These are phyloP conservation scores for Selaginella tamariscina DNA, from an alignment of 75 land plant species.

Conservation along the genomic window DNA sequence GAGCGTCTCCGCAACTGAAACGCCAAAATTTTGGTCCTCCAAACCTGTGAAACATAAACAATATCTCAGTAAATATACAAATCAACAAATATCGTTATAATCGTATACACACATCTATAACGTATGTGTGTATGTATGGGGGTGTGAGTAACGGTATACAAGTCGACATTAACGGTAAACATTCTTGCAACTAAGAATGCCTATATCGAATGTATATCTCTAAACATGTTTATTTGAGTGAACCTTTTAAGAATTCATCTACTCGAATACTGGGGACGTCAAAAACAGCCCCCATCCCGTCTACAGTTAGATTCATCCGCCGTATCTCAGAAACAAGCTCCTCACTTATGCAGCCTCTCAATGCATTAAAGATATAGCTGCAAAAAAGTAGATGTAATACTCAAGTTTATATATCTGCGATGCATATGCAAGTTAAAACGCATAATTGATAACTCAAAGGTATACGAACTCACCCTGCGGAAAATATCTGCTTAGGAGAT, in stretches of 20 bases:
- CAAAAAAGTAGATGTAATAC: neutral
- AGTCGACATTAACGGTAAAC: neutral
- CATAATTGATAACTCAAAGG: no score
- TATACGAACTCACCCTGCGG: neutral
- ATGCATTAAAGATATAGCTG: conserved; percentile 54
- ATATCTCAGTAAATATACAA: neutral
- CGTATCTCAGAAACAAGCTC: conserved; percentile 47
- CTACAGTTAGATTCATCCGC: conserved; percentile 63
- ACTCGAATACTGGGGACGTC: conserved; percentile 59
- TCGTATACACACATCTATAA: neutral
- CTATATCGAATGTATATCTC: no score
- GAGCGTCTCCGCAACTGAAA: no score
- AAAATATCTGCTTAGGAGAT: conserved; percentile 1
- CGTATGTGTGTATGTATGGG: neutral
- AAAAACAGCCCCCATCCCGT: conserved; percentile 83
- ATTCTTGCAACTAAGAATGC: neutral
- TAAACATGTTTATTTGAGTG: no score
- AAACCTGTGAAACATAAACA: no score
- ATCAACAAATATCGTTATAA: neutral
- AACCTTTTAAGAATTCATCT: conserved; percentile 55
- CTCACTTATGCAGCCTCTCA: conserved; percentile 62
- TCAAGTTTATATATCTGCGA: neutral
- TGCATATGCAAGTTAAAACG: no score
- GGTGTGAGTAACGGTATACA: neutral
- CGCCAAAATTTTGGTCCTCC: no score